These are phyloP conservation scores for Trichoderma sp. DNA, from an alignment of 2,329 filamentous ascomycete species.

Conservation along the genomic window DNA sequence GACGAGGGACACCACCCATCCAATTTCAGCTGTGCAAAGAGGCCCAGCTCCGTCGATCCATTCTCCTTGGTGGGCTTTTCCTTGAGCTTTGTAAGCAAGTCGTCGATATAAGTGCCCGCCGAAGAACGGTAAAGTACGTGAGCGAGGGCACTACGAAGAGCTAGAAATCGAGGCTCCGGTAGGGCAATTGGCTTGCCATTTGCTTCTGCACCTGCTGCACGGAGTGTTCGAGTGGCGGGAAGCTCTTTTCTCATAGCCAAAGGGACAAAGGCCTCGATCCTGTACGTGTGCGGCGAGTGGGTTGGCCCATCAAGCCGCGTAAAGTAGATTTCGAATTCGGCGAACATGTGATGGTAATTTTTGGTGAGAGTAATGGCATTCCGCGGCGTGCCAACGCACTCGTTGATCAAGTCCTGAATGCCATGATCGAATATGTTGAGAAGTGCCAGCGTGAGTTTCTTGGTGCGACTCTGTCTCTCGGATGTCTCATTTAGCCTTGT, in stretches of 20 bases:
- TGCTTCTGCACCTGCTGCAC: constrained; percentile 34
- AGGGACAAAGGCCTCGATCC: constrained; percentile 32
- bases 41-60: constrained; percentile 18
- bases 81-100: constrained; percentile 32
- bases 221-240: constrained; percentile 39
- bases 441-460: constrained; percentile 43
- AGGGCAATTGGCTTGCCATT: constrained; percentile 37
- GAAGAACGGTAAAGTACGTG: constrained; percentile 41
- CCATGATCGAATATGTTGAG: constrained; percentile 49
- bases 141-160: constrained; percentile 41
- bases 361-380: constrained; percentile 41
- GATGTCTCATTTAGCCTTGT: neutral
- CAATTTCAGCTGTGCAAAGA: neutral
- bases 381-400: constrained; percentile 43
- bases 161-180: constrained; percentile 41
- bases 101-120: constrained; percentile 41
- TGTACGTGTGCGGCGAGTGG: constrained; percentile 38
- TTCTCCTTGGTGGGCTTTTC: constrained; percentile 11
- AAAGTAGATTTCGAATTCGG: constrained; percentile 34
- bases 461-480: constrained; percentile 33
- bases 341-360: constrained; percentile 31
- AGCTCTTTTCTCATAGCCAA: constrained; percentile 24
- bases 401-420: constrained; percentile 43
- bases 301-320: constrained; percentile 24
- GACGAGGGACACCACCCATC: neutral